These are phyloP conservation scores for Irpex sp. DNA, from an alignment of 1,284 basidiomycete species.

Conservation along the genomic window DNA sequence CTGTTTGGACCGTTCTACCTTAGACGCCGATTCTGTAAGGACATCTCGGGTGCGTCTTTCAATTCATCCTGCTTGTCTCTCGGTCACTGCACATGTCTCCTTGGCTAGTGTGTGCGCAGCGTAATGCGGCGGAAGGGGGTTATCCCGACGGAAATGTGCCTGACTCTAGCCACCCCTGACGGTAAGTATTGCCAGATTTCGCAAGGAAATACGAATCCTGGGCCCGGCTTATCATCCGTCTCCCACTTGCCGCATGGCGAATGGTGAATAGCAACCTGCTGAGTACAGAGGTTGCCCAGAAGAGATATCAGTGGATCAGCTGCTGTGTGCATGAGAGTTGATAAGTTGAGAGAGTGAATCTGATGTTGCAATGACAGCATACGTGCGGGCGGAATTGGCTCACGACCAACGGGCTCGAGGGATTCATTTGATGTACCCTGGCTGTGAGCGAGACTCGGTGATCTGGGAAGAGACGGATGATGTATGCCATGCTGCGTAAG, in stretches of 20 bases:
- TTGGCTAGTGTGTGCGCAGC: not conserved
- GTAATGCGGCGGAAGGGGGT: not conserved
- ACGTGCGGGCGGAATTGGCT: not conserved
- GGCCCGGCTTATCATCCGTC: not conserved
- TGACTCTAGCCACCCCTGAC: not conserved
- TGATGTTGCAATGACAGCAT: slow-evolving; percentile 5
- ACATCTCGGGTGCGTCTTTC: not conserved
- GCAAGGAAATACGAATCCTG: not conserved
- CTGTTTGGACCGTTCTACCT: too few species aligned
- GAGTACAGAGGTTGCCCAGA: not conserved
- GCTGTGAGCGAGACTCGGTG: slow-evolving; percentile 23
- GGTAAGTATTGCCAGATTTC: not conserved
- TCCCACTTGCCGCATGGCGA: not conserved
- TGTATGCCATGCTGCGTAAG: slow-evolving; percentile 27
- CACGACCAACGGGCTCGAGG: not conserved
- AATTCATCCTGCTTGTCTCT: not conserved
- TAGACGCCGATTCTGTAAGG: not conserved
- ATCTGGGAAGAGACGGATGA: slow-evolving; percentile 24
- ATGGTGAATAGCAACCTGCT: not conserved
- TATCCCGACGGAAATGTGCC: not conserved
- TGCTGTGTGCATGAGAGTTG: slow-evolving; percentile 3
- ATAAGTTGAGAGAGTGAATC: not conserved
- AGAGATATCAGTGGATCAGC: not conserved
- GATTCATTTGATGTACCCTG: slow-evolving; percentile 18
- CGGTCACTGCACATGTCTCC: not conserved